These are phyloP conservation scores for Rhynchosporium graminicola DNA, from an alignment of 2,329 filamentous ascomycete species.

Conservation along the genomic window DNA sequence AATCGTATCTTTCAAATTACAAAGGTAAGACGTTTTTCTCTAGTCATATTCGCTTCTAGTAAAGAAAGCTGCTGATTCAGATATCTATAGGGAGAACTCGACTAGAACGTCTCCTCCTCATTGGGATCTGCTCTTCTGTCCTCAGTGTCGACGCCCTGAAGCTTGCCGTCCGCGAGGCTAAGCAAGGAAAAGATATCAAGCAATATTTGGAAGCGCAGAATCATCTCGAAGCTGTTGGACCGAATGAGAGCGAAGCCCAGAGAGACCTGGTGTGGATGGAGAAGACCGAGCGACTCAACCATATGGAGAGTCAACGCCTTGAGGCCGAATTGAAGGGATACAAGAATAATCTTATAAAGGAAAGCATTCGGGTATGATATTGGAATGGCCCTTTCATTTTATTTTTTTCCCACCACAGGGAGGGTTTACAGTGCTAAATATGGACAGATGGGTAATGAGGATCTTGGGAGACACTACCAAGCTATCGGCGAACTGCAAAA, in stretches of 20 bases:
- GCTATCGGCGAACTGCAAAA: constrained; percentile 70
- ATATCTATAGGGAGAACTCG: constrained; percentile 70
- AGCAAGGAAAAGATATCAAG: constrained; percentile 70
- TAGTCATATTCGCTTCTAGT: background rate
- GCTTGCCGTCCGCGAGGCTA: constrained; percentile 73
- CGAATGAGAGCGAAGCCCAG: constrained; percentile 66
- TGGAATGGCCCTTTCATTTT: background rate
- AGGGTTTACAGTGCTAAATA: background rate
- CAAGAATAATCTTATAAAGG: constrained; percentile 96
- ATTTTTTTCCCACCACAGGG: background rate
- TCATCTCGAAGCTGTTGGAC: constrained; percentile 62
- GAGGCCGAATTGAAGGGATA: constrained; percentile 87
- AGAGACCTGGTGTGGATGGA: constrained; percentile 77
- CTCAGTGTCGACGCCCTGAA: constrained; percentile 81
- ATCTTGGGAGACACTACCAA: constrained; percentile 83
- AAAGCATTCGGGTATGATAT: constrained; percentile 78
- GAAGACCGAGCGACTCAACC: constrained; percentile 64
- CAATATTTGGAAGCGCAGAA: constrained; percentile 71
- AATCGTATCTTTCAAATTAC: constrained; percentile 90
- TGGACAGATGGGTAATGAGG: constrained; percentile 86
- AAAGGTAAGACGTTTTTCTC: constrained; percentile 55
- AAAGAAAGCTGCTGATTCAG: constrained; percentile 13
- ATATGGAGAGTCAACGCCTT: constrained; percentile 70
- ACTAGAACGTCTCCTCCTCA: constrained; percentile 77
- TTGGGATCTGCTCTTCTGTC: constrained; percentile 75